Percentiles rank a stretch among this genome's conserved stretches.
Conservation (phyloP, 2,329 filamentous ascomycete genomes). For the Eurotiales sp. region DNA sequence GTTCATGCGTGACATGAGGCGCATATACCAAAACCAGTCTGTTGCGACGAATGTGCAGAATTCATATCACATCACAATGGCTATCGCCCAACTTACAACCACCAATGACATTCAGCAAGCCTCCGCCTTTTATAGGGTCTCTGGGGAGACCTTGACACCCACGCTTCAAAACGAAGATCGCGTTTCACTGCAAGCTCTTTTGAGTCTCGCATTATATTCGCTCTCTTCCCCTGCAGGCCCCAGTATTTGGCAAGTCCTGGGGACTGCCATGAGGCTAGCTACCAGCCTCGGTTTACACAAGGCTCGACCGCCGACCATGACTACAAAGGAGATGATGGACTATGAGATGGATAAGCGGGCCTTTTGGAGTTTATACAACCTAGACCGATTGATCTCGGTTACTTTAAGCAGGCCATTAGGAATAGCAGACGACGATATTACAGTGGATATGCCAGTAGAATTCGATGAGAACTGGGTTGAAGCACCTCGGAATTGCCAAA, state of each 20-base stretch:
- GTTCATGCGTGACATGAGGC: conserved; percentile 30
- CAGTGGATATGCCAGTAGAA: conserved; percentile 34
- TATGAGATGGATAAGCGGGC: conserved; percentile 41
- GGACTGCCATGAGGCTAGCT: conserved; percentile 34
- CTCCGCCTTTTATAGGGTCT: conserved; percentile 33
- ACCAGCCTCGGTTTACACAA: conserved; percentile 38
- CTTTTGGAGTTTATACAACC: conserved; percentile 44
- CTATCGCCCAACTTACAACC: conserved; percentile 32
- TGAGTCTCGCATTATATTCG: conserved; percentile 36
- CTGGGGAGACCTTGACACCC: conserved; percentile 30
- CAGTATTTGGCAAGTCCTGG: conserved; percentile 39
- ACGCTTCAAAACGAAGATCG: conserved; percentile 38
- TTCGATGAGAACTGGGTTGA: conserved; percentile 39
- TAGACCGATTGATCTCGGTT: conserved; percentile 39
- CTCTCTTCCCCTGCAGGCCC: conserved; percentile 36
- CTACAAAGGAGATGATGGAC: conserved; percentile 25
- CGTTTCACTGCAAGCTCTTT: conserved; percentile 32
- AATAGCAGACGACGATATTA: conserved; percentile 42
- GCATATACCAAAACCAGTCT: conserved; percentile 32
- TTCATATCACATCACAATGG: conserved; percentile 36
- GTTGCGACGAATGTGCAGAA: conserved; percentile 32
- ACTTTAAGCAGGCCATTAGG: conserved; percentile 39
- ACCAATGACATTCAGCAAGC: conserved; percentile 29
- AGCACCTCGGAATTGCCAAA: conserved; percentile 31
- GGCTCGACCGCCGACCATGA: conserved; percentile 18